A percentile compares a stretch with the other conserved stretches of the same genome.
phyloP scores from a whole-genome alignment of 1,284 basidiomycete species.

The Meira nashicola region DNA sequence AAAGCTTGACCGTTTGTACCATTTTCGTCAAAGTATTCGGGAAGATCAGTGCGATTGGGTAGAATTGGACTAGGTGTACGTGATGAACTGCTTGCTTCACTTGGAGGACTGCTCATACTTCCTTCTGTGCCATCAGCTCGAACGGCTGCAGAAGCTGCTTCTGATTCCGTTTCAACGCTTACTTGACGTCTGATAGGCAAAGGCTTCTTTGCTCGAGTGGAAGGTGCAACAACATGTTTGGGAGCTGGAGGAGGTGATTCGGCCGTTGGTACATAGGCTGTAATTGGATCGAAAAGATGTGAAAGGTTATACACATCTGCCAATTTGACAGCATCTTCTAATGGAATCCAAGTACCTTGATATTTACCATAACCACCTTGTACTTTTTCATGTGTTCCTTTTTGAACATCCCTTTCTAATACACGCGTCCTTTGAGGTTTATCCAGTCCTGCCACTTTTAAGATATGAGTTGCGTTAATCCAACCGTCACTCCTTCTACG shows the following conservation, averaged over 20 bases:
- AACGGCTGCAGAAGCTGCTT: slow-evolving; percentile 23
- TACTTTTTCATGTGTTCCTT: slow-evolving; percentile 97
- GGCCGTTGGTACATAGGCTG: slow-evolving; percentile 84
- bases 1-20: slow-evolving; percentile 17
- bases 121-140: slow-evolving; percentile 58
- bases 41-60: slow-evolving; percentile 28
- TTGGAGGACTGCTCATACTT: slow-evolving; percentile 73
- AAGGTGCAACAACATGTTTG: slow-evolving; percentile 68
- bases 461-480: slow-evolving; percentile 94
- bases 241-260: slow-evolving; percentile 90
- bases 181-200: slow-evolving; percentile 36
- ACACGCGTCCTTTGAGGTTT: slow-evolving; percentile 97
- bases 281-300: slow-evolving; percentile 79
- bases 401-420: slow-evolving; percentile 94
- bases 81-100: slow-evolving; percentile 76
- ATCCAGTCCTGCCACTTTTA: slow-evolving; percentile 98
- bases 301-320: slow-evolving; percentile 93
- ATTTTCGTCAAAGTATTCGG: slow-evolving; percentile 19
- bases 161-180: slow-evolving; percentile 48
- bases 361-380: slow-evolving; percentile 99
- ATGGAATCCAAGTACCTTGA: slow-evolving; percentile 99
- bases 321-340: slow-evolving; percentile 78
- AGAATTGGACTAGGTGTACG: slow-evolving; percentile 73
- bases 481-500: slow-evolving; percentile 88
- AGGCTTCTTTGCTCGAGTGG: slow-evolving; percentile 41